Evolutionary conservation across 768 basidiomycete species (phyloP).

Genomic region (Rubroboletus pulcherrimus): DNA sequence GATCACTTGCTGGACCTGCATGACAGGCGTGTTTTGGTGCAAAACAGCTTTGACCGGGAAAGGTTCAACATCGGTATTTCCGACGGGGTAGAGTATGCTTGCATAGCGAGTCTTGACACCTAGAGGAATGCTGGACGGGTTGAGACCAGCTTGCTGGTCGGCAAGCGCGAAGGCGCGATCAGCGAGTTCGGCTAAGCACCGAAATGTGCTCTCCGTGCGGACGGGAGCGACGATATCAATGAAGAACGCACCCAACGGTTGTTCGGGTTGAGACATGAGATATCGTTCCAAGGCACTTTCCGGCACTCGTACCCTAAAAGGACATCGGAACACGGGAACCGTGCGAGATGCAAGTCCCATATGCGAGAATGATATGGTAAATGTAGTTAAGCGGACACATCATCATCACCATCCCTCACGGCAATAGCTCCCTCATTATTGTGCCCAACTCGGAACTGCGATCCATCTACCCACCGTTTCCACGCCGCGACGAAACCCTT

Average conservation of each 20-base stretch:
- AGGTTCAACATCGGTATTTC: neutral
- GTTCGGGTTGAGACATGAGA: constrained; percentile 10
- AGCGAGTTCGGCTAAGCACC: constrained; percentile 15
- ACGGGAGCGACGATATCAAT: constrained; percentile 10
- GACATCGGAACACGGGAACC: neutral
- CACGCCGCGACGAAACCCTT: constrained; percentile 42
- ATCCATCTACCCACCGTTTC: constrained; percentile 46
- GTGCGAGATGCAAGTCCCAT: neutral
- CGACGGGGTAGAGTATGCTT: constrained; percentile 13
- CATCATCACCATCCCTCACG: constrained; percentile 32
- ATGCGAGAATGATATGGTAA: neutral
- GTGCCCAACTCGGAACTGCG: constrained; percentile 28
- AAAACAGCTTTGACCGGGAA: constrained; percentile 15
- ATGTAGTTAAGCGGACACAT: neutral
- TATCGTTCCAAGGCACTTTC: neutral
- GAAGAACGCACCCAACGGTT: constrained; percentile 10
- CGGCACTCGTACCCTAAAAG: no score
- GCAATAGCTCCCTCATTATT: constrained; percentile 32
- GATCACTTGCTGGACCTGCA: constrained; percentile 9
- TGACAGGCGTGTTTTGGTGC: constrained; percentile 6
- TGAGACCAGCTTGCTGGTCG: neutral
- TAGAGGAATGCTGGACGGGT: neutral
- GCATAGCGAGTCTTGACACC: constrained; percentile 12
- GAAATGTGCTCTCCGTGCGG: constrained; percentile 3
- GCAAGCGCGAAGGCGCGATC: constrained; percentile 18